Evolutionary conservation across 768 basidiomycete genomes (phyloP).

Genomic region (Favolaschia claudopus): DNA sequence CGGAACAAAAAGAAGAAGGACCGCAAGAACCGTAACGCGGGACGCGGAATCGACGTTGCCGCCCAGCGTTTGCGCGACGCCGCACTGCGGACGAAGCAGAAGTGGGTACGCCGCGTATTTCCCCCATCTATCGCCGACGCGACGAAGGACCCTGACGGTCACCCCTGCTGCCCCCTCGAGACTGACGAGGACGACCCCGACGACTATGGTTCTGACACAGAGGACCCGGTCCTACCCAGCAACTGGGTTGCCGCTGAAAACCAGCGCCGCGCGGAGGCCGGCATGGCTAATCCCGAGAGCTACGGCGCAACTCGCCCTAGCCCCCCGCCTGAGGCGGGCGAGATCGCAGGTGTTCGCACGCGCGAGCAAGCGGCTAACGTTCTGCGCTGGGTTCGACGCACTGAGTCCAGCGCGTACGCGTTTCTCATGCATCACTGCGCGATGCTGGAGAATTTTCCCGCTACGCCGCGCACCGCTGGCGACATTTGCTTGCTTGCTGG

Average conservation of each 20-base stretch:
- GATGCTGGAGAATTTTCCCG: background rate
- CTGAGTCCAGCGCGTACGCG: background rate
- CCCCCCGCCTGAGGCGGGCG: too few relatives aligned
- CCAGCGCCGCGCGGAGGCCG: background rate
- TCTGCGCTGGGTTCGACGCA: conserved; percentile 1
- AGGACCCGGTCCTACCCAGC: background rate
- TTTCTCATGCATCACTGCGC: background rate
- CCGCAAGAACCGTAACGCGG: too few relatives aligned
- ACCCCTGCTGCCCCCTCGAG: background rate
- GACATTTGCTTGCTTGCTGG: background rate
- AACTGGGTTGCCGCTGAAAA: background rate
- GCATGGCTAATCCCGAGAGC: background rate
- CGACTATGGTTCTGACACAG: background rate
- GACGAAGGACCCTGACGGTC: background rate
- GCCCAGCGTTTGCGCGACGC: too few relatives aligned
- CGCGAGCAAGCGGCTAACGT: background rate
- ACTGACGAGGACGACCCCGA: background rate
- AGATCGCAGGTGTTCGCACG: background rate
- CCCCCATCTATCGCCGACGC: too few relatives aligned
- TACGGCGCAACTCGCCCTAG: background rate
- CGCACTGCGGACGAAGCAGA: background rate
- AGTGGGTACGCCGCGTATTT: background rate
- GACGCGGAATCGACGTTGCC: too few relatives aligned
- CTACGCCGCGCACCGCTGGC: background rate
- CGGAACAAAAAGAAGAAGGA: too few relatives aligned